A percentile compares a stretch with the other conserved stretches of the same genome.
Conservation (phyloP, 129 eudicot species). For the sunflower (Helianthus annuus) region DNA sequence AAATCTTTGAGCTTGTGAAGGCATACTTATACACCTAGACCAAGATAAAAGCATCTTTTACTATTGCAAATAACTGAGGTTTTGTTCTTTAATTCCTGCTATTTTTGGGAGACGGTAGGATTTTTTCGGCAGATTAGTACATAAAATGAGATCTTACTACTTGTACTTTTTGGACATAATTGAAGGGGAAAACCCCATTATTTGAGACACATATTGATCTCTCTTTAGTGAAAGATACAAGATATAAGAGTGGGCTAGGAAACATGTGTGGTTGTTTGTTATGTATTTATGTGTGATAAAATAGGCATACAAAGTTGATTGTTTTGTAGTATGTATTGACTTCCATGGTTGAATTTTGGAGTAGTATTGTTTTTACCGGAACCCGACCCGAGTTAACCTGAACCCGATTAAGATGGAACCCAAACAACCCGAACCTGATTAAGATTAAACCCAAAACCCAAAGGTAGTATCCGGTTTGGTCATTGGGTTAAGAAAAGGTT, state of each 20-base stretch:
- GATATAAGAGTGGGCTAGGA: background rate
- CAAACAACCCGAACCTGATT: too few species aligned
- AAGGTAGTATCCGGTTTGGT: too few species aligned
- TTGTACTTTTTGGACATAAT: constrained; percentile 7
- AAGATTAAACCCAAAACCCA: too few species aligned
- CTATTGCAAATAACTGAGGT: constrained; percentile 4
- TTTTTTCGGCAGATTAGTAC: constrained; percentile 17
- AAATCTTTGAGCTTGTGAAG: constrained; percentile 47
- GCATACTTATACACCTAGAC: background rate
- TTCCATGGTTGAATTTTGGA: too few species aligned
- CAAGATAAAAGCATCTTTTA: constrained; percentile 19
- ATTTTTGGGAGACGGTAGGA: constrained; percentile 4
- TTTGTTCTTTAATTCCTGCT: constrained; percentile 6
- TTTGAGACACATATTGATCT: background rate
- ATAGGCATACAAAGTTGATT: too few species aligned
- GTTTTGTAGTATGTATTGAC: too few species aligned
- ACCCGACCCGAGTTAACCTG: too few species aligned
- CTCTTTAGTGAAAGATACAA: background rate
- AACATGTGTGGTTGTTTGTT: constrained; percentile 16
- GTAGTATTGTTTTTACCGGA: too few species aligned
- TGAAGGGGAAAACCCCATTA: background rate
- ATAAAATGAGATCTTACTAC: constrained; percentile 19
- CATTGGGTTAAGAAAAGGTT: too few species aligned
- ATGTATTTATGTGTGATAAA: constrained; percentile 3
- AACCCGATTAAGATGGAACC: too few species aligned